phyloP scores from a whole-genome alignment of 257 asterid species.

The Asclepias syriaca region DNA sequence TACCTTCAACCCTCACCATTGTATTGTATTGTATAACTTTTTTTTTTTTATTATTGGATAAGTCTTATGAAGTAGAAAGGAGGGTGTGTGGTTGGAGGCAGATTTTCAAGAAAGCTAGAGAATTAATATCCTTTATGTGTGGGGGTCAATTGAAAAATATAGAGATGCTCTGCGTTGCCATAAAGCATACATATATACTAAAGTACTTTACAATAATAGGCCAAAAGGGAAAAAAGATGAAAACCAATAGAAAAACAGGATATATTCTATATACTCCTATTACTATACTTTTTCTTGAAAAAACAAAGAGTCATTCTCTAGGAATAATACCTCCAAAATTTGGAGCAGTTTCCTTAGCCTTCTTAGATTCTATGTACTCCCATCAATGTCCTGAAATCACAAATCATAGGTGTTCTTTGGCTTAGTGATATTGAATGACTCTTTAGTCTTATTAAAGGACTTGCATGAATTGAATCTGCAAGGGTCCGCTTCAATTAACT shows the following conservation, averaged over 20 bases:
- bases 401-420: slow-evolving; percentile 22
- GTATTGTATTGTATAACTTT: not conserved
- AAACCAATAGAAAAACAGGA: slow-evolving; percentile 12
- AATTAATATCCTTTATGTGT: slow-evolving; percentile 23
- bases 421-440: slow-evolving; percentile 19
- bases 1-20: slow-evolving; percentile 25
- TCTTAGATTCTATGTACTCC: slow-evolving; percentile 21
- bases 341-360: slow-evolving; percentile 4
- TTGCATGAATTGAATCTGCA: slow-evolving; percentile 51
- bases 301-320: slow-evolving; percentile 7
- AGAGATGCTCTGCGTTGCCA: slow-evolving; percentile 35
- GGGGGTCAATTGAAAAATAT: slow-evolving; percentile 30
- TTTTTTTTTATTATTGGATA: slow-evolving; percentile 29
- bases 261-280: slow-evolving; percentile 20
- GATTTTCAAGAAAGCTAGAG: slow-evolving; percentile 19
- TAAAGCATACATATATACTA: slow-evolving; percentile 32
- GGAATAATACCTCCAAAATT: slow-evolving; percentile 10
- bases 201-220: slow-evolving; percentile 31
- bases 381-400: slow-evolving; percentile 13
- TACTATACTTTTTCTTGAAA: slow-evolving; percentile 13
- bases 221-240: slow-evolving; percentile 20
- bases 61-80: slow-evolving; percentile 17
- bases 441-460: slow-evolving; percentile 31
- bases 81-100: not conserved
- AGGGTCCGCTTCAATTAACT: slow-evolving; percentile 70